Evolutionary conservation across 371 early-diverging fungal genomes (phyloP).

Genomic region (Mucor circinelloides): DNA sequence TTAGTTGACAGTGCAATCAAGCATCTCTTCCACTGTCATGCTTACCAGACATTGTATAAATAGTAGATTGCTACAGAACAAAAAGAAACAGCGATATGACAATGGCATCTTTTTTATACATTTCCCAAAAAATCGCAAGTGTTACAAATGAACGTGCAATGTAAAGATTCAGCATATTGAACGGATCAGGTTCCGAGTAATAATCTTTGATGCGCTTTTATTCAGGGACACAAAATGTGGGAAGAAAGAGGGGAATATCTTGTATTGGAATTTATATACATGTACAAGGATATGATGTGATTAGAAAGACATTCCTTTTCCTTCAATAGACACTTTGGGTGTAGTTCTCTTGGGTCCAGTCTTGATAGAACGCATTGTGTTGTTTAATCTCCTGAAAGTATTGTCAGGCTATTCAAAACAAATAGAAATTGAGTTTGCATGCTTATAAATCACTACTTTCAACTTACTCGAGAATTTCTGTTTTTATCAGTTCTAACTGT

Average conservation of each 20-base stretch:
- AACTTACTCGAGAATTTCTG: constrained; percentile 28
- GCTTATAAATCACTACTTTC: not conserved
- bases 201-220: not conserved
- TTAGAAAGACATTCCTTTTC: constrained; percentile 36
- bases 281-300: not conserved
- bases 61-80: not conserved
- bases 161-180: not conserved
- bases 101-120: not conserved
- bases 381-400: constrained; percentile 40
- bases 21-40: not conserved
- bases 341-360: constrained; percentile 39
- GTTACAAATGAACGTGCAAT: not conserved
- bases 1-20: not conserved
- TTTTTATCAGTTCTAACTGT: constrained; percentile 35
- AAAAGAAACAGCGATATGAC: not conserved
- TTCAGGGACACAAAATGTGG: not conserved
- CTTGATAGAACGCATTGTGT: constrained; percentile 44
- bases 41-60: constrained; percentile 2
- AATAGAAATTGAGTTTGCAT: not conserved
- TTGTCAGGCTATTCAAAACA: constrained; percentile 25
- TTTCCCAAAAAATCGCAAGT: not conserved
- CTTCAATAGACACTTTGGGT: constrained; percentile 45
- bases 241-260: not conserved
- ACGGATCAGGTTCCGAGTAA: not conserved
- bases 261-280: not conserved